phyloP scores from a whole-genome alignment of 192 early-diverging fungal genomes.

The Dispira parvispora region DNA sequence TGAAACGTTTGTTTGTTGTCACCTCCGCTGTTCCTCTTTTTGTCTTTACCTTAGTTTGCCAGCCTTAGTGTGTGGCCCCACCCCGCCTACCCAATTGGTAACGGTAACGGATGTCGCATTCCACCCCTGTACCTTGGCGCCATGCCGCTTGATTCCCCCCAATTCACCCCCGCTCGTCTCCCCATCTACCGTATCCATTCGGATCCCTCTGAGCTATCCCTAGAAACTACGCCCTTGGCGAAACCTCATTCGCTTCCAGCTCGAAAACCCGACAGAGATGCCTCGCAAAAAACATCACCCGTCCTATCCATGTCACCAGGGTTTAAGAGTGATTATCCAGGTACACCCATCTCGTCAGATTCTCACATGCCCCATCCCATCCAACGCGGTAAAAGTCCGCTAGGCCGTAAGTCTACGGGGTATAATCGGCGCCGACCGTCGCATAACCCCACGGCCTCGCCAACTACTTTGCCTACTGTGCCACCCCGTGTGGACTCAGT shows the following conservation, averaged over 20 bases:
- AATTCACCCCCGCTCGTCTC: background rate
- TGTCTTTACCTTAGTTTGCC: too few species aligned
- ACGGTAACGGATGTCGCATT: too few species aligned
- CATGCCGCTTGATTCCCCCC: too few species aligned
- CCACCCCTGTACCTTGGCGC: too few species aligned
- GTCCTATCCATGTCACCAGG: background rate
- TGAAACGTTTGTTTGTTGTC: too few species aligned
- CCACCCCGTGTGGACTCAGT: background rate
- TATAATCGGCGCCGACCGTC: background rate
- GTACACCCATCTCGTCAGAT: too few species aligned
- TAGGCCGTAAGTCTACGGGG: background rate
- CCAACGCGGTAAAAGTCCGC: background rate
- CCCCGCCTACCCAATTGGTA: too few species aligned
- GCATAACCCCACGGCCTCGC: background rate
- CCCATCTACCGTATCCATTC: slow-evolving; percentile 5
- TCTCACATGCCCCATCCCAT: background rate
- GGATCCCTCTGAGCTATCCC: background rate
- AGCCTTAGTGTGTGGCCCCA: too few species aligned
- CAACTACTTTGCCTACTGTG: background rate
- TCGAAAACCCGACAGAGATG: background rate
- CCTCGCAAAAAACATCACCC: background rate
- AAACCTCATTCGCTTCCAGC: background rate
- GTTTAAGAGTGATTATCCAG: background rate
- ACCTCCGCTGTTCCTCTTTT: too few species aligned
- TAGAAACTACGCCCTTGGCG: background rate